These are phyloP conservation scores for Ophiostoma perfectum DNA, from an alignment of 2,329 filamentous ascomycete genomes.

Conservation along the genomic window DNA sequence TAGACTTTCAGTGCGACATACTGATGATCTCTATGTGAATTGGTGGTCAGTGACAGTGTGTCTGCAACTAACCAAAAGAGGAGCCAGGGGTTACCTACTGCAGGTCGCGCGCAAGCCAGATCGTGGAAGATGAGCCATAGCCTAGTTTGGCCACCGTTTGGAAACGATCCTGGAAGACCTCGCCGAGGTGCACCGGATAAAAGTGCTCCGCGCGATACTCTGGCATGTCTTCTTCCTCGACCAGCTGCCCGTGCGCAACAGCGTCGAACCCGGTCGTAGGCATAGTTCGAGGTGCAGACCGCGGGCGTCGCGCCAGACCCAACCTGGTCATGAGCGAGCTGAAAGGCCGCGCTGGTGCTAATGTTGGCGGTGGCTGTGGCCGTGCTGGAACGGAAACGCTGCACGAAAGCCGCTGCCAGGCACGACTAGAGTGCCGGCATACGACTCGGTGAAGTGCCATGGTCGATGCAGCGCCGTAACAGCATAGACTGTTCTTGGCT, in stretches of 20 bases:
- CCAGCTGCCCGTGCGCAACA: background rate
- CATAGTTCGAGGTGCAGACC: background rate
- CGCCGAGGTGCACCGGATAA: conserved; percentile 11
- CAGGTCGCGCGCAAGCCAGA: conserved; percentile 15
- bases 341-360: background rate
- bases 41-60: background rate
- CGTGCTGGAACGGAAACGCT: background rate
- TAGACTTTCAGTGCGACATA: conserved; percentile 9
- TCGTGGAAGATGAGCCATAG: conserved; percentile 11
- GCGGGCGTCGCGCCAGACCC: background rate
- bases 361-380: background rate
- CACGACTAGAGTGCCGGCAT: background rate
- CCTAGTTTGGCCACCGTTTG: conserved; percentile 15
- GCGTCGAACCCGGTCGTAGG: background rate
- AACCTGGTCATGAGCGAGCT: background rate
- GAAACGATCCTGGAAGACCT: background rate
- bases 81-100: background rate
- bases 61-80: background rate
- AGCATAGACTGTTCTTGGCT: too few relatives aligned
- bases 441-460: background rate
- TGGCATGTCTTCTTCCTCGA: conserved; percentile 9
- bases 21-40: background rate
- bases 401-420: background rate
- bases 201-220: background rate
- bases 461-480: background rate